Base-by-base conservation (phyloP, 192 early-diverging fungal species). In the Coemansia sp. region DNA sequence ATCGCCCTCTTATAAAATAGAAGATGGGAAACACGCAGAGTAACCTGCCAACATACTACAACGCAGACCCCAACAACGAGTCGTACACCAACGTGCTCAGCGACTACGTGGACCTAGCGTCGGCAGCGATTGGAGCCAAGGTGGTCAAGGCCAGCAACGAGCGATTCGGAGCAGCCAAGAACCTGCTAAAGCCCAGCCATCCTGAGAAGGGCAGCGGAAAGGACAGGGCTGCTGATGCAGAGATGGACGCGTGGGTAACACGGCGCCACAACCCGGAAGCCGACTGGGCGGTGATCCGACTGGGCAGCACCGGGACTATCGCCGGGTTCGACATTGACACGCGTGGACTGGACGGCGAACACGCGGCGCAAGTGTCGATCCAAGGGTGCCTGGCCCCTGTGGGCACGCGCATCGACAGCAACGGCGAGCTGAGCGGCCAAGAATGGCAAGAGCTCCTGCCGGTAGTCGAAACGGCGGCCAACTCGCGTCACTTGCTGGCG, bases 311-410 rank as follows among this genome's bases (percentile, higher is more conserved):
- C 6, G 95, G 94, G 23, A 75, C 70, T 13, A 87, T 98, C 15
- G 71, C 71, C 0, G 95, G 93, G 15, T 89, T 98, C 65, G 89
- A 94, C 70, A 86, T 93, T 33, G 94, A 98, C 68, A 96, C 95
- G 7, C 80, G 88, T 13, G 87, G 86, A 60, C 95, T 98, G 62
- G 93, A 91, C 20, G 94, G 95, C 48, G 95, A 95, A 75, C 91
- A 96, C 39, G 87, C 91, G 12, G 88, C 92, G 0, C 72, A 82
- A 56, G 87, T 91, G 28, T 90, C 89, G 4, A 86, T 97, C n/a
- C 91, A 96, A 74, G 93, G 87, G 12, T 84, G 82, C 58, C 64
- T 72, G 67, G 68, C 67, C 1, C 25, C 63, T 0, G 64, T 56
- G 7, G 62, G 56, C 52, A 34, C 70, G 8, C 40, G 10, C 16